These are phyloP conservation scores for Gastrolobium bilobum DNA, from an alignment of 306 rosid genomes.

Conservation along the genomic window DNA sequence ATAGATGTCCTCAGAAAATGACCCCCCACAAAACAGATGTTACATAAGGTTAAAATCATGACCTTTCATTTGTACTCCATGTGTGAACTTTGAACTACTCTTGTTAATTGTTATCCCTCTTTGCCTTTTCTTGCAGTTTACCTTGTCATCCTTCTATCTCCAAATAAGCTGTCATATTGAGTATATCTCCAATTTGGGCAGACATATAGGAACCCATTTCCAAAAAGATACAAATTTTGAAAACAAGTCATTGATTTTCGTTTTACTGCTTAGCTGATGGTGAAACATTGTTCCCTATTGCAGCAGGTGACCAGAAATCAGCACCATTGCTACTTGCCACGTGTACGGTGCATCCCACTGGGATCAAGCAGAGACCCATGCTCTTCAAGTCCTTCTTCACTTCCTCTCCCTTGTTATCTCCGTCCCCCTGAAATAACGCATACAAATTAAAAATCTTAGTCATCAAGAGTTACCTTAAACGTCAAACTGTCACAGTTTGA, in stretches of 20 bases:
- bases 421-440: slow-evolving; percentile 56
- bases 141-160: slow-evolving; percentile 51
- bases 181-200: slow-evolving; percentile 49
- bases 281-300: slow-evolving; percentile 52
- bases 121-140: slow-evolving; percentile 47
- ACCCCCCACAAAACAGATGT: slow-evolving; percentile 45
- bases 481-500: slow-evolving; percentile 46
- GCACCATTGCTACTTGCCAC: slow-evolving; percentile 82
- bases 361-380: slow-evolving; percentile 82
- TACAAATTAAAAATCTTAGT: slow-evolving; percentile 7
- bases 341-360: slow-evolving; percentile 74
- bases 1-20: slow-evolving; percentile 41
- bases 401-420: slow-evolving; percentile 45
- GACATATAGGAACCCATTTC: slow-evolving; percentile 43
- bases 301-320: slow-evolving; percentile 91
- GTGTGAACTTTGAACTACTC: slow-evolving; percentile 46
- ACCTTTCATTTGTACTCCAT: slow-evolving; percentile 48
- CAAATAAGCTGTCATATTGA: slow-evolving; percentile 43
- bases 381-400: slow-evolving; percentile 60
- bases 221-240: slow-evolving; percentile 42
- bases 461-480: slow-evolving; percentile 49
- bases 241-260: slow-evolving; percentile 7
- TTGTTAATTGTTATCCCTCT: slow-evolving; percentile 45
- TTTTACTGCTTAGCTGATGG: slow-evolving; percentile 43
- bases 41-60: slow-evolving; percentile 56